Conservation (phyloP, 2,329 filamentous ascomycete species). For the Moelleriella libera region DNA sequence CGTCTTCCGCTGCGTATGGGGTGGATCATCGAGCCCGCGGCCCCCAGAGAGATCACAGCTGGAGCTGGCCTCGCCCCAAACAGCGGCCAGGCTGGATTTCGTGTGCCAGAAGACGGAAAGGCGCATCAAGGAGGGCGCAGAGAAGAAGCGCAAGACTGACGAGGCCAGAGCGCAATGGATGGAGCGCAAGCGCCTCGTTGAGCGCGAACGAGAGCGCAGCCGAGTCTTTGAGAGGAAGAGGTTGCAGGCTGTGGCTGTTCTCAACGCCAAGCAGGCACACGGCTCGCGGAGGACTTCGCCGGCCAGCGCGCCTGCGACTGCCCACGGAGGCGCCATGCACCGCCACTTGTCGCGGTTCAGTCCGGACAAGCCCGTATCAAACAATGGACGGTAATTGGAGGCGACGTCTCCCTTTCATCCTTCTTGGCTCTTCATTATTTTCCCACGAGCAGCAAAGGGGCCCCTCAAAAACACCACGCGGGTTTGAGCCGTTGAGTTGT, state of each 20-base stretch:
- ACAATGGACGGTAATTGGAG: too few species aligned
- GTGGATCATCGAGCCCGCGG: constrained; percentile 33
- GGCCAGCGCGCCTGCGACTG: constrained; percentile 10
- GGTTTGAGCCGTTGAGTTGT: too few species aligned
- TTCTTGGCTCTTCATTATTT: too few species aligned
- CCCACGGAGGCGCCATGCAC: too few species aligned
- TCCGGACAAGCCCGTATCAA: too few species aligned
- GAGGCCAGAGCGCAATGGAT: constrained; percentile 30
- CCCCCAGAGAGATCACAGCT: constrained; percentile 11
- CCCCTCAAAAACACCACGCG: too few species aligned
- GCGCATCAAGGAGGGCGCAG: constrained; percentile 23
- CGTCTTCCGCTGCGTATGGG: constrained; percentile 40
- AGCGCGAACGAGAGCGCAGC: constrained; percentile 33
- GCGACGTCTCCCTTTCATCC: too few species aligned
- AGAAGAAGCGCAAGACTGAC: constrained; percentile 24
- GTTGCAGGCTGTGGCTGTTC: constrained; percentile 26
- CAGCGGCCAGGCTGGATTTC: constrained; percentile 32
- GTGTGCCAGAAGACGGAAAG: constrained; percentile 31
- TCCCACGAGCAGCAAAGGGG: too few species aligned
- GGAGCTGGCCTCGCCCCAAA: constrained; percentile 20
- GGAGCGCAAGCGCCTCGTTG: constrained; percentile 24
- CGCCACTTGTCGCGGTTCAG: too few species aligned
- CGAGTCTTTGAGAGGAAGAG: constrained; percentile 33
- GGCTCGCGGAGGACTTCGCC: constrained; percentile 16
- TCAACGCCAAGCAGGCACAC: constrained; percentile 16